Percentiles rank a stretch among this genome's conserved stretches.
These are phyloP conservation scores for Moesziomyces antarcticus DNA, from an alignment of 1,284 basidiomycete genomes.

Conservation along the genomic window DNA sequence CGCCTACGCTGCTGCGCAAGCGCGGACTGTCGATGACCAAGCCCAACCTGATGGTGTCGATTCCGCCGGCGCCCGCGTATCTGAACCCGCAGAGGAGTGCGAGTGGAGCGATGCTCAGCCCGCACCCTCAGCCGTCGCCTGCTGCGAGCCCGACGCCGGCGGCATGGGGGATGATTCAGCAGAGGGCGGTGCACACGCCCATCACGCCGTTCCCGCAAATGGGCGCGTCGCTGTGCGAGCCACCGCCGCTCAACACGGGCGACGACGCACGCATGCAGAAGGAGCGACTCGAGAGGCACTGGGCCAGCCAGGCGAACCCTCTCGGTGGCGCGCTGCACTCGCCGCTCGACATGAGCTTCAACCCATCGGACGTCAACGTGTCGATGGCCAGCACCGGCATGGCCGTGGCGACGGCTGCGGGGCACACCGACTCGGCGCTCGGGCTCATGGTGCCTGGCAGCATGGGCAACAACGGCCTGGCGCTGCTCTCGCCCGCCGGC, in stretches of 20 bases:
- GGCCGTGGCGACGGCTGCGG: conserved; percentile 15
- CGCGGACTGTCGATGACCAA: conserved; percentile 58
- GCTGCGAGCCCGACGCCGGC: conserved; percentile 42
- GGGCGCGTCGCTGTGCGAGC: conserved; percentile 34
- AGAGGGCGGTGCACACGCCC: conserved; percentile 56
- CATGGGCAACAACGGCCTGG: conserved; percentile 9
- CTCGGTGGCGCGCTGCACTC: conserved; percentile 31
- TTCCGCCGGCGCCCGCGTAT: conserved; percentile 54
- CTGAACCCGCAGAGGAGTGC: conserved; percentile 42
- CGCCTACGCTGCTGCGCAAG: conserved; percentile 58
- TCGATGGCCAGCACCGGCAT: conserved; percentile 28
- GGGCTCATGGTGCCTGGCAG: conserved; percentile 33
- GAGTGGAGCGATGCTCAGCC: conserved; percentile 36
- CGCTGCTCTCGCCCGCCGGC: conserved; percentile 32
- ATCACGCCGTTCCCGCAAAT: conserved; percentile 59
- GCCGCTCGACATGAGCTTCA: conserved; percentile 50
- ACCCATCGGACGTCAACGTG: conserved; percentile 20
- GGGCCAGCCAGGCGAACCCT: conserved; percentile 48
- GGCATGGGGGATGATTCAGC: conserved; percentile 61
- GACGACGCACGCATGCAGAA: conserved; percentile 54
- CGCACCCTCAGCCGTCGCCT: conserved; percentile 42
- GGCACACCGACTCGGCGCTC: conserved; percentile 22
- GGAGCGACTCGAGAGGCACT: conserved; percentile 57
- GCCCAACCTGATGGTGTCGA: conserved; percentile 58
- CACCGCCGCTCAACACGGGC: conserved; percentile 51